Percentiles rank a stretch among this genome's conserved stretches.
phyloP scores from a whole-genome alignment of 805 yeast genomes.

The Saccharomycopsis javanensis region DNA sequence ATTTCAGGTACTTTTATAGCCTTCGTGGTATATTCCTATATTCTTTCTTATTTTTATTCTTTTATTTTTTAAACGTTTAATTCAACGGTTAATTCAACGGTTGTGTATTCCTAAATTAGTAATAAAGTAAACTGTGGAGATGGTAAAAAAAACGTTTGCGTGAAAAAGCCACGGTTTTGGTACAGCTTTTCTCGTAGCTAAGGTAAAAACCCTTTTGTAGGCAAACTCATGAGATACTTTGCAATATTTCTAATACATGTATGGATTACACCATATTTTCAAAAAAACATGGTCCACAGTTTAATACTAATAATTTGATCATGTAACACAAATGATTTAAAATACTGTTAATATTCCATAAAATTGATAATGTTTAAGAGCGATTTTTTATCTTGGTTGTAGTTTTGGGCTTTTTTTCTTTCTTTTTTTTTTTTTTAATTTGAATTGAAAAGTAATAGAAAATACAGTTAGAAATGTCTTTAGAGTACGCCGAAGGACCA shows the following conservation, averaged over 20 bases:
- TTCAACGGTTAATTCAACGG: neutral
- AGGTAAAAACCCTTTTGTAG: too few species aligned
- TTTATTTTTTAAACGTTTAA: neutral
- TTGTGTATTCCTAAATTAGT: neutral
- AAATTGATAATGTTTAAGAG: neutral
- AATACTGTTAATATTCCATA: neutral
- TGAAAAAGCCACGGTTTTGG: too few species aligned
- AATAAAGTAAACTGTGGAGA: neutral
- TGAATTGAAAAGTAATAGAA: neutral
- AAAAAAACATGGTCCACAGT: neutral
- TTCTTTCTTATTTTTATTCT: neutral
- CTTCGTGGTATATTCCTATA: neutral
- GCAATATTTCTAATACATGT: too few species aligned
- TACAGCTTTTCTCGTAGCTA: too few species aligned
- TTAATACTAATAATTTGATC: neutral
- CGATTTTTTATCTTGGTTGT: too few species aligned
- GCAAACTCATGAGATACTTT: too few species aligned
- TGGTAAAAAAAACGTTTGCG: neutral
- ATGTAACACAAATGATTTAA: neutral
- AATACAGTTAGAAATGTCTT: constrained; percentile 1
- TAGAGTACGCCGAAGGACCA: constrained; percentile 5
- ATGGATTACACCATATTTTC: too few species aligned
- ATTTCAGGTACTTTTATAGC: neutral
- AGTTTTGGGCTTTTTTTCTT: too few species aligned
- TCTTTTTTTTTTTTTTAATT: neutral